Evolutionary conservation across 441 rosid species (phyloP).

Genomic region (Croton setiger): DNA sequence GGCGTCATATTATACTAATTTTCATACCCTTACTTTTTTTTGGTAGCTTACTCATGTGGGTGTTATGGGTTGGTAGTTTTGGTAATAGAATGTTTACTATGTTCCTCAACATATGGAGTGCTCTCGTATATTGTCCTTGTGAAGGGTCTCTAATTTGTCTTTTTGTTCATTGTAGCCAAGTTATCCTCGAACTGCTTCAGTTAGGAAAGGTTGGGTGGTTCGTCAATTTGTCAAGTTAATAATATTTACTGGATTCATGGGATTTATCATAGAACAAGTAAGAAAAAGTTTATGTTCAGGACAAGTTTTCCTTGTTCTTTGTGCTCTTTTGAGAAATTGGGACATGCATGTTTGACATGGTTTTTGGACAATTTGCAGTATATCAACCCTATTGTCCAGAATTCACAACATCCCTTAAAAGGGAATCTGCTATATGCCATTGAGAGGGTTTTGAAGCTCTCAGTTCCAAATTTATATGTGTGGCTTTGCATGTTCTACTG

Average conservation of each 20-base stretch:
- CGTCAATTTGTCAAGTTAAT: slow-evolving; percentile 79
- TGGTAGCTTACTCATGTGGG: not conserved
- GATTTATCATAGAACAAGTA: slow-evolving; percentile 94
- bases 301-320: slow-evolving; percentile 13
- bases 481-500: slow-evolving; percentile 99
- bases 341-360: slow-evolving; percentile 26
- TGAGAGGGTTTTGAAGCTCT: slow-evolving; percentile 97
- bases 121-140: slow-evolving; percentile 1
- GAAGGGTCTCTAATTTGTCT: slow-evolving; percentile 1
- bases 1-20: not conserved
- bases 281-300: slow-evolving; percentile 19
- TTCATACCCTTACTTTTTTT: not conserved
- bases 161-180: slow-evolving; percentile 42
- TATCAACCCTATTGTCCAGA: slow-evolving; percentile 91
- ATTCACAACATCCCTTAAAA: slow-evolving; percentile 94
- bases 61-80: too few species aligned
- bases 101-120: not conserved
- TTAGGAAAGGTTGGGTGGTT: slow-evolving; percentile 91
- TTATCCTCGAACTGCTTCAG: slow-evolving; percentile 78
- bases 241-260: slow-evolving; percentile 91
- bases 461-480: slow-evolving; percentile 90
- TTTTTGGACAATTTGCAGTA: slow-evolving; percentile 61
- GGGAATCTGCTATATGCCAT: slow-evolving; percentile 79
- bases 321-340: slow-evolving; percentile 3
- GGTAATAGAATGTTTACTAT: not conserved